phyloP scores from a whole-genome alignment of 441 rosid genomes.

The Corymbia citriodora region DNA sequence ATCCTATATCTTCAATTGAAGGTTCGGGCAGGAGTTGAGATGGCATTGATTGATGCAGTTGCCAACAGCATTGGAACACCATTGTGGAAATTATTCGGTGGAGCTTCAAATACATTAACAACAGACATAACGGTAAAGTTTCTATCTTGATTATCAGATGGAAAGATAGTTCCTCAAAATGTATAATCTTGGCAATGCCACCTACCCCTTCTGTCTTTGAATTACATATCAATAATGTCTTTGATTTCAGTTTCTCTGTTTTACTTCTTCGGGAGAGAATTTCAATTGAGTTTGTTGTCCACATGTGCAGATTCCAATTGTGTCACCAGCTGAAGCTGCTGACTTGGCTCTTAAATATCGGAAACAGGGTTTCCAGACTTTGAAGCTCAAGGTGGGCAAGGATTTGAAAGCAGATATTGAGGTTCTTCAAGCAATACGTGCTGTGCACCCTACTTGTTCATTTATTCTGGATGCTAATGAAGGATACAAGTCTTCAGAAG shows the following conservation, averaged over 20 bases:
- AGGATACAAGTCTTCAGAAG: conserved; percentile 68
- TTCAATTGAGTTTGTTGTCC: not conserved
- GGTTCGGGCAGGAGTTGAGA: conserved; percentile 90
- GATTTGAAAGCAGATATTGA: conserved; percentile 58
- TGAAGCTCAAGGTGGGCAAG: conserved; percentile 89
- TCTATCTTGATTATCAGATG: conserved; percentile 2
- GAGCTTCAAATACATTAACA: conserved; percentile 51
- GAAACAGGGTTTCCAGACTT: conserved; percentile 63
- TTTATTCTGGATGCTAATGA: conserved; percentile 92
- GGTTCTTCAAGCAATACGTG: conserved; percentile 72
- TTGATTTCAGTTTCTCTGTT: not conserved
- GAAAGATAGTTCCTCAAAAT: not conserved
- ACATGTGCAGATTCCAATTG: conserved; percentile 77
- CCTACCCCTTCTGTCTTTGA: not conserved
- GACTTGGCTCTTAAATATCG: conserved; percentile 61
- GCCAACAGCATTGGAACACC: conserved; percentile 65
- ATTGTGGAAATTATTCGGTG: conserved; percentile 83
- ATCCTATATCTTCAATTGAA: conserved; percentile 15
- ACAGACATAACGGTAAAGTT: conserved; percentile 83
- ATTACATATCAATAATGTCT: not conserved
- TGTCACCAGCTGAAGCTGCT: conserved; percentile 70
- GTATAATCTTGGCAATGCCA: not conserved
- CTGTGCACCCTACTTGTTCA: conserved; percentile 58
- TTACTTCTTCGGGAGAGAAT: not conserved
- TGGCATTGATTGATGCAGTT: conserved; percentile 88